Evolutionary conservation across 2,329 filamentous ascomycete species (phyloP).

Genomic region (Xylariomycetidae sp.): DNA sequence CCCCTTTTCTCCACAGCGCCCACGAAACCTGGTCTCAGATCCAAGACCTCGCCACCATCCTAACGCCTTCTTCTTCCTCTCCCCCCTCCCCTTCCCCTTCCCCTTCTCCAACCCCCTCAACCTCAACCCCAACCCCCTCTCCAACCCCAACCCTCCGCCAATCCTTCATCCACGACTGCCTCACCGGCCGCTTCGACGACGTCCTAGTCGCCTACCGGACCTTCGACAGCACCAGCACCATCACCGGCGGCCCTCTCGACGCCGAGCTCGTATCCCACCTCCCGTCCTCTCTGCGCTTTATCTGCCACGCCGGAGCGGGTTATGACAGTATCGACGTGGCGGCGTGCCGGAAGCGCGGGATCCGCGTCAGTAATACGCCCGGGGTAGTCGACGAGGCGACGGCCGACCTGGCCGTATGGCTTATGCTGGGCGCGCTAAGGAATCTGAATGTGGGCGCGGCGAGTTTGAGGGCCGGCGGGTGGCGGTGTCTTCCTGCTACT

Average conservation of each 20-base stretch:
- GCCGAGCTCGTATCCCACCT: conserved; percentile 59
- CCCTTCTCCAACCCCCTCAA: no score
- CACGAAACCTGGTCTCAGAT: conserved; percentile 61
- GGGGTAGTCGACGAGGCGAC: conserved; percentile 78
- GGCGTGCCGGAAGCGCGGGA: conserved; percentile 61
- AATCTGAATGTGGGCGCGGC: conserved; percentile 66
- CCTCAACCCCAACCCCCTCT: no score
- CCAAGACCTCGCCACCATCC: conserved; percentile 57
- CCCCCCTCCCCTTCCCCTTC: no score
- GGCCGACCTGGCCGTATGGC: conserved; percentile 74
- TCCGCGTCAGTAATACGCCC: conserved; percentile 78
- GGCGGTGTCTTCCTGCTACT: no score
- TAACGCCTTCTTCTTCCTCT: no score
- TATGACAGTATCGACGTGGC: conserved; percentile 78
- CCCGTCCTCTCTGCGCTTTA: conserved; percentile 49
- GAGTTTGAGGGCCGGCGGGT: conserved; percentile 60
- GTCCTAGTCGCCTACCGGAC: conserved; percentile 66
- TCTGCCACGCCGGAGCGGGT: conserved; percentile 68
- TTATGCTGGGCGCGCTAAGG: conserved; percentile 74
- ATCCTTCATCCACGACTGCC: conserved; percentile 66
- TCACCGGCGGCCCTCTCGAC: conserved; percentile 62
- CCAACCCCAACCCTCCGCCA: conserved; percentile 57
- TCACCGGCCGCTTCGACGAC: conserved; percentile 60
- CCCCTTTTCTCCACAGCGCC: conserved; percentile 44
- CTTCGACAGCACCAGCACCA: conserved; percentile 44